These are phyloP conservation scores for Spergularia azorica DNA, from an alignment of 179 eudicot genomes.

Conservation along the genomic window DNA sequence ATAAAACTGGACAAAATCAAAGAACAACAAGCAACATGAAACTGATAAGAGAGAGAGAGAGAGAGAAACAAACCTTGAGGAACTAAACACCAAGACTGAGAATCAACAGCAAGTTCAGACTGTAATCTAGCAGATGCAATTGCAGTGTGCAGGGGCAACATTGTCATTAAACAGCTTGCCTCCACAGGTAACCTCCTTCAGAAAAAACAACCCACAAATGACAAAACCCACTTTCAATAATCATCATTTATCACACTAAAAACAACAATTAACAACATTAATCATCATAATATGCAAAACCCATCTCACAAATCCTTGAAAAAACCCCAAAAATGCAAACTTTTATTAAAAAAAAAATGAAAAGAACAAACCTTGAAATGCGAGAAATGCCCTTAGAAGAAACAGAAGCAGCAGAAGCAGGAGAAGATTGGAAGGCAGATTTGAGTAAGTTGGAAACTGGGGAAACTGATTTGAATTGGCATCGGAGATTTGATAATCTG, in stretches of 20 bases:
- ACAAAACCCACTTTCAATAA: slow-evolving; percentile 16
- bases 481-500: slow-evolving; percentile 42
- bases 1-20: background rate
- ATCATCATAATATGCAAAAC: slow-evolving; percentile 11
- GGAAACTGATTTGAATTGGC: slow-evolving; percentile 31
- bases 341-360: background rate
- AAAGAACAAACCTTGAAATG: slow-evolving; percentile 33
- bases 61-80: slow-evolving; percentile 46
- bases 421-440: slow-evolving; percentile 26
- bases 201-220: background rate
- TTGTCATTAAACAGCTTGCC: slow-evolving; percentile 44
- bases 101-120: slow-evolving; percentile 56
- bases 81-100: slow-evolving; percentile 58
- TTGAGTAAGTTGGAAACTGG: slow-evolving; percentile 29
- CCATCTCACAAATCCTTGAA: slow-evolving; percentile 5
- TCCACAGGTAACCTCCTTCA: slow-evolving; percentile 52
- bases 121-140: slow-evolving; percentile 61
- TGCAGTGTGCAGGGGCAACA: slow-evolving; percentile 70
- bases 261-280: background rate
- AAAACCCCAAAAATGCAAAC: background rate
- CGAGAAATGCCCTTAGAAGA: slow-evolving; percentile 28
- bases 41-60: background rate
- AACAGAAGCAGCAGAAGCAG: slow-evolving; percentile 6
- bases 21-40: background rate
- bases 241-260: background rate